Evolutionary conservation across 169 alveolate species (phyloP).

Genomic region (Eimeria maxima): DNA sequence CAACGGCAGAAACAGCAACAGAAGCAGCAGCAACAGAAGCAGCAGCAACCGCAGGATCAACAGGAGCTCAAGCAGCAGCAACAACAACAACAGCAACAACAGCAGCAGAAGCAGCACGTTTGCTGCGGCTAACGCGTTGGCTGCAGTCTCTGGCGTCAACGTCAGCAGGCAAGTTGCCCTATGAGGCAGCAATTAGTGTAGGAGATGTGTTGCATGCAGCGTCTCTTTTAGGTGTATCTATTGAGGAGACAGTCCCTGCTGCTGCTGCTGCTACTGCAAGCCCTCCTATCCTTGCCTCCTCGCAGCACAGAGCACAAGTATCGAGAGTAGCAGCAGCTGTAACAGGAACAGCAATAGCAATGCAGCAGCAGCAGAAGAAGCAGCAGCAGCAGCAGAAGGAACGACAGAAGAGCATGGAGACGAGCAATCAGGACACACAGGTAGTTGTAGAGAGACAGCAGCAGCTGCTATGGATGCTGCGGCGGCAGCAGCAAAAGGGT

Average conservation of each 20-base stretch:
- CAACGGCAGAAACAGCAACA: not conserved
- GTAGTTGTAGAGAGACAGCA: not conserved
- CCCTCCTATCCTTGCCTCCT: not conserved
- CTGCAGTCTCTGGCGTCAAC: not conserved
- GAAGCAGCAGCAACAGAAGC: conserved; percentile 4
- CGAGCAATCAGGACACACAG: not conserved
- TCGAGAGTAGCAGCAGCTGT: not conserved
- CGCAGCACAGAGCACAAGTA: not conserved
- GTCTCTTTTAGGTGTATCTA: not conserved
- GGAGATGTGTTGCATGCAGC: not conserved
- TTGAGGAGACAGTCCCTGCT: not conserved
- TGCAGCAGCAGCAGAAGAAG: not conserved
- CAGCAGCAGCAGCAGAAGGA: conserved; percentile 32
- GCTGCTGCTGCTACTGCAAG: not conserved
- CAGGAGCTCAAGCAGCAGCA: not conserved
- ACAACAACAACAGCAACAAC: not conserved
- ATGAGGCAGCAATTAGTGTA: not conserved
- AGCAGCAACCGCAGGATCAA: not conserved
- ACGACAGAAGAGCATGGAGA: not conserved
- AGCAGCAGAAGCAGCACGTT: conserved; percentile 6
- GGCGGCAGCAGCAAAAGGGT: conserved; percentile 51
- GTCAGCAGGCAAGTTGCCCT: not conserved
- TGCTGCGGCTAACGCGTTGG: not conserved
- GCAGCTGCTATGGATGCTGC: conserved; percentile 27
- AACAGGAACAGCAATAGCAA: not conserved